phyloP scores from a whole-genome alignment of 2,329 filamentous ascomycete genomes.

The Ramularia collo-cygni region DNA sequence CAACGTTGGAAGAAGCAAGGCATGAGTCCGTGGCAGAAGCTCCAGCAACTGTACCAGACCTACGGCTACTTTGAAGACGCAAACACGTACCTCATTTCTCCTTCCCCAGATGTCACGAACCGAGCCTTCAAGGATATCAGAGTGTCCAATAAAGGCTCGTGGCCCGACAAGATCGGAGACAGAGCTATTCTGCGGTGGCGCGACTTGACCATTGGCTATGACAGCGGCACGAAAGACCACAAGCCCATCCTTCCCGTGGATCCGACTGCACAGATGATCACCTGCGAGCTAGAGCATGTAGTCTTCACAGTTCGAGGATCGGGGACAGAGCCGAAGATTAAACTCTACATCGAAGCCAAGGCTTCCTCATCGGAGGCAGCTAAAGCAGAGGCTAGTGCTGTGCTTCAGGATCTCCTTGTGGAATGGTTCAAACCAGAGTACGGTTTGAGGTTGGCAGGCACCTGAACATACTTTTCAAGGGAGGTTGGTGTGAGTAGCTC shows the following conservation, averaged over 20 bases:
- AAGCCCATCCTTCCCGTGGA: slow-evolving; percentile 51
- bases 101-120: slow-evolving; percentile 46
- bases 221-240: slow-evolving; percentile 48
- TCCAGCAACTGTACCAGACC: slow-evolving; percentile 50
- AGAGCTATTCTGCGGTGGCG: slow-evolving; percentile 53
- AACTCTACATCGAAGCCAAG: slow-evolving; percentile 49
- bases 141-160: slow-evolving; percentile 24
- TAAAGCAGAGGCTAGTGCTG: slow-evolving; percentile 38
- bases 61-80: slow-evolving; percentile 57
- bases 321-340: slow-evolving; percentile 62
- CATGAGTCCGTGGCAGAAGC: slow-evolving; percentile 50
- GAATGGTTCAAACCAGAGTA: slow-evolving; percentile 42
- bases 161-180: slow-evolving; percentile 37
- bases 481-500: no score
- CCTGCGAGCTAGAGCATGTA: slow-evolving; percentile 50
- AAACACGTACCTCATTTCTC: slow-evolving; percentile 58
- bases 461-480: slow-evolving; percentile 9
- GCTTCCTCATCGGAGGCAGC: slow-evolving; percentile 37
- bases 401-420: slow-evolving; percentile 39
- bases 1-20: slow-evolving; percentile 46
- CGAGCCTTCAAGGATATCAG: slow-evolving; percentile 51
- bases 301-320: slow-evolving; percentile 56
- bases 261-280: slow-evolving; percentile 56
- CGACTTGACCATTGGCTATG: slow-evolving; percentile 55
- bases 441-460: slow-evolving; percentile 25